A percentile compares a stretch with the other conserved stretches of the same genome.
Evolutionary conservation across 1,284 basidiomycete species (phyloP).

Genomic region (Marasmius oreades): DNA sequence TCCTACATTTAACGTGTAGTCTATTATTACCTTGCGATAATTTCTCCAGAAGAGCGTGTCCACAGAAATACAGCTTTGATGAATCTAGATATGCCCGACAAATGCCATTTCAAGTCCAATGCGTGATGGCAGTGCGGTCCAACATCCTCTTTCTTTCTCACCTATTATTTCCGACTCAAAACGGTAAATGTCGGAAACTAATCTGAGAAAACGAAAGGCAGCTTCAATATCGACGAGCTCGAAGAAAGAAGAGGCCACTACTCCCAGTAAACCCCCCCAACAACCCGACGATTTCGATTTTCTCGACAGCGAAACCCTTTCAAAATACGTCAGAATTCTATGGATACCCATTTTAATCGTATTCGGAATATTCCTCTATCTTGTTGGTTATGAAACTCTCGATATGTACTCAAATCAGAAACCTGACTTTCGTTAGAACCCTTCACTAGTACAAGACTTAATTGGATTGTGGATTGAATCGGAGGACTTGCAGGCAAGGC

Average conservation of each 20-base stretch:
- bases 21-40: too few species aligned
- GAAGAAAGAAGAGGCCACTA: neutral
- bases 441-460: constrained; percentile 16
- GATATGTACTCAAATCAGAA: neutral
- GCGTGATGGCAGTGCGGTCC: too few species aligned
- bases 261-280: neutral
- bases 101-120: too few species aligned
- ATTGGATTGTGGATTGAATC: constrained; percentile 29
- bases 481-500: constrained; percentile 29
- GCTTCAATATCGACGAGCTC: neutral
- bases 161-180: too few species aligned
- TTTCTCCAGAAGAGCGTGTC: too few species aligned
- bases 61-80: too few species aligned
- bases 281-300: neutral
- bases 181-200: neutral
- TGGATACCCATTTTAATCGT: constrained; percentile 16
- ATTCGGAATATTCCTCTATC: constrained; percentile 14
- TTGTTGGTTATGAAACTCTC: constrained; percentile 6
- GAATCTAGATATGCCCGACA: too few species aligned
- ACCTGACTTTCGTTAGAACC: constrained; percentile 16
- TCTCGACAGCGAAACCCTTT: constrained; percentile 10
- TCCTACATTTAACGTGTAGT: too few species aligned
- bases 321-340: constrained; percentile 15
- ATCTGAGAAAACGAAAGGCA: neutral
- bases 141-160: too few species aligned